Base-by-base conservation (phyloP, 495 filamentous ascomycete genomes). In the Letharia columbiana region DNA sequence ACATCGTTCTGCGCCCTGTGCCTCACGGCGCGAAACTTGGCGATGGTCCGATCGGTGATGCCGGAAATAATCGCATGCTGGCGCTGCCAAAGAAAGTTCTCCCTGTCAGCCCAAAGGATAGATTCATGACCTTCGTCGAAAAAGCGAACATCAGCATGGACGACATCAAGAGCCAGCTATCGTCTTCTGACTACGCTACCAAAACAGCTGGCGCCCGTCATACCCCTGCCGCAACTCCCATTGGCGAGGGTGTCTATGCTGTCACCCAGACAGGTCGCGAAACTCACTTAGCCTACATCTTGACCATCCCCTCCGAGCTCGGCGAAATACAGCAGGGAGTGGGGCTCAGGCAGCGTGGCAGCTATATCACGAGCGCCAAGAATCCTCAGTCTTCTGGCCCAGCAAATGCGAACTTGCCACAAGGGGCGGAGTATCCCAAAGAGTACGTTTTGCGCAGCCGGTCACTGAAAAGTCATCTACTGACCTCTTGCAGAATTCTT, bases 161-260 rank as follows among this genome's bases (percentile, higher is more conserved):
- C 61, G 80, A 87, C n/a, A 77, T 98, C 13, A 88, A 87, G 68
- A 86, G 89, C 3, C 90, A 92, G 74, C 79, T 96, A 57, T 76
- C 82, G 6, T 81, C 83, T 10, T 80, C 74, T 1, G 85, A 87
- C 20, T 94, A 96, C 73, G 77, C 83, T 59, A 96, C 93, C 23
- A 86, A 90, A 73, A 96, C 91, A 3, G 78, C 72, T 4, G 92
- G 86, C 10, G 83, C 85, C 41, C 83, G 90, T n/a, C 85, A 86
- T 41, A 80, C 78, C 10, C 88, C 89, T 4, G 84, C 89, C 3
- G 89, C 90, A 17, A 84, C 82, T 3, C 89, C 90, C 1, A 83
- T 92, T 41, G 92, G 86, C 0, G 91, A 96, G 75, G 93, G 93
- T 3, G 85, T 96, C 23, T 96, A 98, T 72, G 89, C 88, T 1